Base-by-base conservation (phyloP, 805 yeast genomes). In the Ogataea ganodermae region DNA sequence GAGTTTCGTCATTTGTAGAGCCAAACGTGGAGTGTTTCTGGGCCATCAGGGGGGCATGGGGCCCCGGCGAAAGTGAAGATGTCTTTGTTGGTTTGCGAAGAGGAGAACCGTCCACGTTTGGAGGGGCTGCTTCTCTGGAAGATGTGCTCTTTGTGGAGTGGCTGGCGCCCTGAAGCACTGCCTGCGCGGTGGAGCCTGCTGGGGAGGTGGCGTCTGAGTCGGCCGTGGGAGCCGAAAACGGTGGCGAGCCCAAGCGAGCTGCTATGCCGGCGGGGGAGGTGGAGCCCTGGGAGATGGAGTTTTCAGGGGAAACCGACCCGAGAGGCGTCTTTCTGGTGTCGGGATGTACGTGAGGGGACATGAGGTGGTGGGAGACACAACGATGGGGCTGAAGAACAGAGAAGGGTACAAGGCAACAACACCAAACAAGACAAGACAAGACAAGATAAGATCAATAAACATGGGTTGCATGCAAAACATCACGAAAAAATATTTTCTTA, bases 1-100 rank as follows among this genome's bases (percentile, higher is more conserved):
- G 6, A n/a, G 16, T 14, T 23, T 36, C 30, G n/a, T 35, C 48
- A 13, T 13, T 10, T 9, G 39, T 26, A n/a, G 48, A 37, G 4
- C 48, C 48, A 17, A 38, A 39, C 9, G 44, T 21, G 16, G 44
- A 22, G 33, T 30, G 16, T 13, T 30, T 30, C 8, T 30, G 17
- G 33, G 17, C 14, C 33, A 30, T 13, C 16, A 30, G 16, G 6
- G 33, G 33, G 6, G 17, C 17, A 5, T 16, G 14, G 8, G 16
- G 7, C 14, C 33, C 33, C 14, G 33, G 3, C 8, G 33, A 4
- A n/a, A 18, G 33, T 4, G 33, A 18, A 12, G 33, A n/a, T 30
- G 33, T n/a, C 16, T 16, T 30, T 30, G 33, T 12, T 12, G 33
- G 33, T 30, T 30, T 30, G n/a, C 33, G 33, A 9, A 30, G 17